These are phyloP conservation scores for Tetracentron sinense DNA, from an alignment of 164 flowering plant species.

Conservation along the genomic window DNA sequence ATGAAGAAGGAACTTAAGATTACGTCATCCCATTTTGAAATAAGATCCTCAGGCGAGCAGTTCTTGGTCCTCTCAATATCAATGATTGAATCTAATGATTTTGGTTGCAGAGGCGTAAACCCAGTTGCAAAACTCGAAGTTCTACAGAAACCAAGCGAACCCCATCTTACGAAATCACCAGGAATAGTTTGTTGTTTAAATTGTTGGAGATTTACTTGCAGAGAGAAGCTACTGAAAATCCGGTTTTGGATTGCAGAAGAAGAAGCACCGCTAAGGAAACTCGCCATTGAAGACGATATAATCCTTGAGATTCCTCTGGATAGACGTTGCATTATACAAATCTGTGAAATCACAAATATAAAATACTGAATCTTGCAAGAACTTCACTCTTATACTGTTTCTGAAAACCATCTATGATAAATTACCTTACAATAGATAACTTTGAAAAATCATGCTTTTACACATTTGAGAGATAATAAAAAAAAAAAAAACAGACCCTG, in stretches of 20 bases:
- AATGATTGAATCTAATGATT: constrained; percentile 73
- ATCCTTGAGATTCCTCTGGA: constrained; percentile 22
- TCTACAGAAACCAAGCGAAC: constrained; percentile 50
- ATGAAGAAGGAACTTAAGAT: constrained; percentile 7
- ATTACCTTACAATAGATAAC: too few relatives aligned
- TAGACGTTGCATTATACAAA: constrained; percentile 23
- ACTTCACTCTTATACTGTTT: constrained; percentile 4
- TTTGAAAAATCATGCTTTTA: too few relatives aligned
- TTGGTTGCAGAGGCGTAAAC: constrained; percentile 66
- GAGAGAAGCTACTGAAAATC: constrained; percentile 19
- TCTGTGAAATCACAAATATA: constrained; percentile 3
- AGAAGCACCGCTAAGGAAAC: constrained; percentile 13
- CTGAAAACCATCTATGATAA: too few relatives aligned
- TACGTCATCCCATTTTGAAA: constrained; percentile 86
- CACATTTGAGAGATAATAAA: too few relatives aligned
- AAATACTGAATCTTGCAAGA: not conserved
- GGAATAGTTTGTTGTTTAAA: constrained; percentile 30
- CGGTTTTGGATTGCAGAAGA: constrained; percentile 9
- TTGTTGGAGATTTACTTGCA: constrained; percentile 12
- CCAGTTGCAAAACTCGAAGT: constrained; percentile 70
- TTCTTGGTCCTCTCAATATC: constrained; percentile 69
- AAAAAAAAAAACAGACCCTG: too few relatives aligned
- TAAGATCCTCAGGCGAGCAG: constrained; percentile 57
- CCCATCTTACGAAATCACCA: constrained; percentile 52
- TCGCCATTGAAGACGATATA: constrained; percentile 10